Evolutionary conservation across 2,329 filamentous ascomycete species (phyloP).

Genomic region (Aspergillus piperis): DNA sequence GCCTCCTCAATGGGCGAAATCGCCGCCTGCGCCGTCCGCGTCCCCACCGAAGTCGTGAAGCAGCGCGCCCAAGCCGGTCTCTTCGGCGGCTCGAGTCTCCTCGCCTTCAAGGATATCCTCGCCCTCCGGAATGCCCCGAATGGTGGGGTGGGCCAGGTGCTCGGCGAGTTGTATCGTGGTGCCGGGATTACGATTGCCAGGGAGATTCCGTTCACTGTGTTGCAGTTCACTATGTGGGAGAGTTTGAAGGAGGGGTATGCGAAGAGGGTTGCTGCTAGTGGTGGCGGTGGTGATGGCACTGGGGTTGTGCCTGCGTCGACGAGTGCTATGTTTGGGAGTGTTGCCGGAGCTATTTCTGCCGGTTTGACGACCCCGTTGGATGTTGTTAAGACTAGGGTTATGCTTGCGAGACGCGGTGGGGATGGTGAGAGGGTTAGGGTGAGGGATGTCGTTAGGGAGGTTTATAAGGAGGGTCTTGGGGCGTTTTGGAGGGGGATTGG

Average conservation of each 20-base stretch:
- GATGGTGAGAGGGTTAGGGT: slow-evolving; percentile 50
- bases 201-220: slow-evolving; percentile 94
- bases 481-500: slow-evolving; percentile 60
- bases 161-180: slow-evolving; percentile 85
- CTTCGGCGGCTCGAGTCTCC: slow-evolving; percentile 68
- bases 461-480: slow-evolving; percentile 56
- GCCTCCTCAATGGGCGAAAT: slow-evolving; percentile 86
- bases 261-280: slow-evolving; percentile 26
- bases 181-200: slow-evolving; percentile 91
- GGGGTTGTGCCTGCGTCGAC: slow-evolving; percentile 66
- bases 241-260: slow-evolving; percentile 67
- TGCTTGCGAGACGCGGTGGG: slow-evolving; percentile 70
- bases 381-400: slow-evolving; percentile 94
- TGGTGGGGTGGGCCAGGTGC: slow-evolving; percentile 56
- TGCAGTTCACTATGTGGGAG: slow-evolving; percentile 98
- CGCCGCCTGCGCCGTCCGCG: slow-evolving; percentile 85
- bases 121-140: slow-evolving; percentile 41
- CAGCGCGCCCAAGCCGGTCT: slow-evolving; percentile 90
- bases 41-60: slow-evolving; percentile 96
- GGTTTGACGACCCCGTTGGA: slow-evolving; percentile 89
- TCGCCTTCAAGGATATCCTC: slow-evolving; percentile 71
- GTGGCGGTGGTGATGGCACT: background rate
- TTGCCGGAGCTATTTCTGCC: slow-evolving; percentile 82
- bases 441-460: slow-evolving; percentile 59
- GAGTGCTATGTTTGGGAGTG: slow-evolving; percentile 80